Percentiles rank a stretch among this genome's conserved stretches.
Conservation (phyloP, 768 basidiomycete genomes). For the Fomitopsis pulvina region DNA sequence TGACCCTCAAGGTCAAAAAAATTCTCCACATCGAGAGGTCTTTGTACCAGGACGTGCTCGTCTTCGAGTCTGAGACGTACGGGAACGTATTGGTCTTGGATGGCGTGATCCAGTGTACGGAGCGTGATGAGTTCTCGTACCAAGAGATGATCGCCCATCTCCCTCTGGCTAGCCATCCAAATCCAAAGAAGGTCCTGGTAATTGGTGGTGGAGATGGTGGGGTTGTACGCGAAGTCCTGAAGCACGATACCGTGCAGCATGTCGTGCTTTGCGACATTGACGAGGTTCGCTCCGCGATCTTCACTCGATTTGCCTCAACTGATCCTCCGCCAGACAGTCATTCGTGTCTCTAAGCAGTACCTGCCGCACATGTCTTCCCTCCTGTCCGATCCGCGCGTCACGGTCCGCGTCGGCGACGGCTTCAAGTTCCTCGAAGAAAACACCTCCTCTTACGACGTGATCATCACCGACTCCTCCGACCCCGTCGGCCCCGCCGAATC, state of each 20-base stretch:
- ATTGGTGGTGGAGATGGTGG: slow-evolving; percentile 99
- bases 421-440: slow-evolving; percentile 95
- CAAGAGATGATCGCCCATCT: slow-evolving; percentile 99
- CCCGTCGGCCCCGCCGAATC: slow-evolving; percentile 93
- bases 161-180: slow-evolving; percentile 93
- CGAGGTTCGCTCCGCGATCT: slow-evolving; percentile 46
- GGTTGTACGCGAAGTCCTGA: slow-evolving; percentile 94
- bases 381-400: slow-evolving; percentile 74
- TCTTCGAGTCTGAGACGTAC: slow-evolving; percentile 92
- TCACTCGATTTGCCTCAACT: not conserved
- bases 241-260: slow-evolving; percentile 84
- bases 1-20: slow-evolving; percentile 94
- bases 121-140: slow-evolving; percentile 99
- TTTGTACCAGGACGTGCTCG: slow-evolving; percentile 92
- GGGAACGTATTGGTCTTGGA: slow-evolving; percentile 97
- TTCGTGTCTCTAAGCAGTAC: slow-evolving; percentile 88
- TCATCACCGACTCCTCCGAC: slow-evolving; percentile 98
- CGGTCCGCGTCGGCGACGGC: slow-evolving; percentile 86
- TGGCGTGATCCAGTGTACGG: slow-evolving; percentile 94
- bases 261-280: slow-evolving; percentile 98
- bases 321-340: slow-evolving; percentile 58
- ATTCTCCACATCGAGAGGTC: slow-evolving; percentile 93
- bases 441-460: slow-evolving; percentile 86
- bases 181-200: slow-evolving; percentile 93
- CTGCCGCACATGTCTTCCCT: slow-evolving; percentile 92